These are phyloP conservation scores for Carpediemonas membranifera DNA, from an alignment of 78 protist species.

Conservation along the genomic window DNA sequence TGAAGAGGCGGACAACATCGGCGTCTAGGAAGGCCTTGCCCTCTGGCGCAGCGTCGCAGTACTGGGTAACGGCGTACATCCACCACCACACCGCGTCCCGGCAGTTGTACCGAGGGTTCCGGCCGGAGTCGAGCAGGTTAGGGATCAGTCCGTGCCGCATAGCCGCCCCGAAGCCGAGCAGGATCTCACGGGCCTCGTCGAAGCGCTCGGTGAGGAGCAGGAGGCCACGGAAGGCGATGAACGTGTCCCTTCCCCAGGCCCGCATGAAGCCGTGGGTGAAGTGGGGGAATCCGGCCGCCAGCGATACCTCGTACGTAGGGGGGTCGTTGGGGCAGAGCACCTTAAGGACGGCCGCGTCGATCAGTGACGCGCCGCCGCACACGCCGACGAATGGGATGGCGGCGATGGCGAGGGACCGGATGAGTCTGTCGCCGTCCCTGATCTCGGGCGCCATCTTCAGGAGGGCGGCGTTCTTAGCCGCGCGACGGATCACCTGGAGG, in stretches of 20 bases:
- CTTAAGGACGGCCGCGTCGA: no score
- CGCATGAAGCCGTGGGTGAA: constrained; percentile 74
- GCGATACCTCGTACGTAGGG: constrained; percentile 30
- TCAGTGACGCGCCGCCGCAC: no score
- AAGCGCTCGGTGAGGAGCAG: constrained; percentile 13
- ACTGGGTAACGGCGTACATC: constrained; percentile 41
- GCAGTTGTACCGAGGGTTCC: constrained; percentile 47
- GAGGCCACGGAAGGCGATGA: constrained; percentile 52
- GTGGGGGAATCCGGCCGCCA: constrained; percentile 84
- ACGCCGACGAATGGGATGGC: no score
- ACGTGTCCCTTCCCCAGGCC: constrained; percentile 75
- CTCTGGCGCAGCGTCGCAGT: constrained; percentile 10
- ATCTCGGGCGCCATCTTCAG: no score
- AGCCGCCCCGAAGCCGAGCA: constrained; percentile 45
- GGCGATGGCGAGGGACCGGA: no score
- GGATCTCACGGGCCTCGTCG: constrained; percentile 47
- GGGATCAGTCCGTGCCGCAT: constrained; percentile 79
- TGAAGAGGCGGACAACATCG: background rate
- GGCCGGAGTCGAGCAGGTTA: constrained; percentile 68
- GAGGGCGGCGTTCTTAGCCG: no score
- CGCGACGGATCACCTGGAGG: no score
- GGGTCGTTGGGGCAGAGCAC: no score
- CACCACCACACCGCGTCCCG: constrained; percentile 84
- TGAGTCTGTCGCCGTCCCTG: no score
- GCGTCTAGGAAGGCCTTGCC: background rate